These are phyloP conservation scores for Phytophthora rubi DNA, from an alignment of 352 stramenopile species.

Conservation along the genomic window DNA sequence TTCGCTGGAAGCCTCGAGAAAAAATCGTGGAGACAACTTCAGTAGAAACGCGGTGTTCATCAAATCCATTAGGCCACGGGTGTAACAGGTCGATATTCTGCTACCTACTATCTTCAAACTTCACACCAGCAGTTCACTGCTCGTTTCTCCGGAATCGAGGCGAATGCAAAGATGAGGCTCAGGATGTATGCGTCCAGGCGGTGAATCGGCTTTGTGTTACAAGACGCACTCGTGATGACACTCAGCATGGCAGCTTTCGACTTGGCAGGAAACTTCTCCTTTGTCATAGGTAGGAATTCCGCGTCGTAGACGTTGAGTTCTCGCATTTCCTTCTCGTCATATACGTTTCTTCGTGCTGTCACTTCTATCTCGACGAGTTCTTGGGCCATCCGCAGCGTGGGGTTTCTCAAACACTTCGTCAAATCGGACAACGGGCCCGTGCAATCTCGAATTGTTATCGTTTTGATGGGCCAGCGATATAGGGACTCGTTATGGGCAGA, in stretches of 20 bases:
- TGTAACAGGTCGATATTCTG: no score
- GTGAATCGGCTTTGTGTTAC: not conserved
- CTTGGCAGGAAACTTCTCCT: not conserved
- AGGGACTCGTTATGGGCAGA: not conserved
- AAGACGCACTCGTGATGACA: not conserved
- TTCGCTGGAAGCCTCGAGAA: conserved; percentile 32
- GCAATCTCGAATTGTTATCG: not conserved
- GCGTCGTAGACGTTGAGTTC: not conserved
- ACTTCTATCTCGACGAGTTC: not conserved
- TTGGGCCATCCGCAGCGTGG: not conserved
- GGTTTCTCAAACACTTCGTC: not conserved
- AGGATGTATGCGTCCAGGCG: not conserved
- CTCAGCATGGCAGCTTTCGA: not conserved
- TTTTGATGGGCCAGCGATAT: not conserved
- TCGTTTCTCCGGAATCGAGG: not conserved
- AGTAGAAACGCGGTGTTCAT: no score
- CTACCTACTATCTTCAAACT: not conserved
- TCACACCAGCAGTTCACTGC: not conserved
- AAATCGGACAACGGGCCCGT: not conserved
- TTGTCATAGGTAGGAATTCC: not conserved
- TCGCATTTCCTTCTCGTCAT: not conserved
- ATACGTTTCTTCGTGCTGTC: no score
- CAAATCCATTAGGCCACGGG: no score
- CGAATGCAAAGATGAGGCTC: not conserved
- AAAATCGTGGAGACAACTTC: not conserved